Evolutionary conservation across 306 rosid genomes (phyloP).

Genomic region (Dryas drummondii): DNA sequence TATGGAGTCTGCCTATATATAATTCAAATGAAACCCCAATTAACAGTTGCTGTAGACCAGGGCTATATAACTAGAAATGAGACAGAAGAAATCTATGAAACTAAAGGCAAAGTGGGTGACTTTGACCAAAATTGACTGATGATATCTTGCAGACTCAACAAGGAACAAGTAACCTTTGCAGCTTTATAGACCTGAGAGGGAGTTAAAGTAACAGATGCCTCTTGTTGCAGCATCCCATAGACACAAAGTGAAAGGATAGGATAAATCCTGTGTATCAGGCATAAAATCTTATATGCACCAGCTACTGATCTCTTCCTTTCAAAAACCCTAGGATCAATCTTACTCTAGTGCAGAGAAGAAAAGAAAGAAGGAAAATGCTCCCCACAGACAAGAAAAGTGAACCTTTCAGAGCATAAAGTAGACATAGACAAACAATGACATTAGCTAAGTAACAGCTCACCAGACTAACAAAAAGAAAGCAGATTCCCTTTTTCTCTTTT

Average conservation of each 20-base stretch:
- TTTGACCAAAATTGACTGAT: conserved; percentile 68
- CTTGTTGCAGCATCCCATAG: conserved; percentile 53
- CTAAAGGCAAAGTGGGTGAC: conserved; percentile 57
- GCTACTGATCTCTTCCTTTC: conserved; percentile 37
- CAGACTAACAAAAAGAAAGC: conserved; percentile 60
- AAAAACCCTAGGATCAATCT: conserved; percentile 60
- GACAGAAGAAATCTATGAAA: conserved; percentile 36
- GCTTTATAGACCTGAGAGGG: conserved; percentile 76
- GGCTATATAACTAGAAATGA: conserved; percentile 22
- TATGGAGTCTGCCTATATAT: conserved; percentile 21
- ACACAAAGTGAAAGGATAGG: conserved; percentile 52
- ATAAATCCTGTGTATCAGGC: conserved; percentile 40
- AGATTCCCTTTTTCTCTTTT: conserved; percentile 91
- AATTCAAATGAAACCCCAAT: conserved; percentile 35
- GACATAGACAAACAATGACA: conserved; percentile 57
- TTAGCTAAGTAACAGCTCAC: conserved; percentile 75
- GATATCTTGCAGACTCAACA: conserved; percentile 87
- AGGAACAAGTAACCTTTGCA: conserved; percentile 80
- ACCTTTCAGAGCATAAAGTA: conserved; percentile 98
- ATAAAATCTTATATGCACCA: conserved; percentile 59
- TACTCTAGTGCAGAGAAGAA: conserved; percentile 38
- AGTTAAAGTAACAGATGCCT: conserved; percentile 79
- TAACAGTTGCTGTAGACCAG: conserved; percentile 34
- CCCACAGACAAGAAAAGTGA: conserved; percentile 73
- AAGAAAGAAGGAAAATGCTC: conserved; percentile 30